These are phyloP conservation scores for Fulvia fulva DNA, from an alignment of 2,329 filamentous ascomycete genomes.

Conservation along the genomic window DNA sequence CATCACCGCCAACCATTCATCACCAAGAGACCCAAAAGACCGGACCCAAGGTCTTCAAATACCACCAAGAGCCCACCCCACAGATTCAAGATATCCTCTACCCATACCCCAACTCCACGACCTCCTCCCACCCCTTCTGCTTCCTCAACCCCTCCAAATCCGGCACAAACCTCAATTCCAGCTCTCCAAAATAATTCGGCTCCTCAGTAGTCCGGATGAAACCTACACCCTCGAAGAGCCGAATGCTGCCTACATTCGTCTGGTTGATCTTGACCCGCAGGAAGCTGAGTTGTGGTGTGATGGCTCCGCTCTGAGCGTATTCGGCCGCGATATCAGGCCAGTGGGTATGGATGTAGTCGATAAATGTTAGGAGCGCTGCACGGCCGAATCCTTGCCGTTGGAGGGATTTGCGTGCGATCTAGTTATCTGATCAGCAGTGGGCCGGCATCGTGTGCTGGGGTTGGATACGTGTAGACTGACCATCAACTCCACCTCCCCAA, in stretches of 20 bases:
- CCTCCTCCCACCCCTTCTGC: conserved; percentile 19
- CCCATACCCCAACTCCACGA: conserved; percentile 9
- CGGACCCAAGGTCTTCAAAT: too few relatives aligned
- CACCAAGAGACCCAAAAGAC: too few relatives aligned
- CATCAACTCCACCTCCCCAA: conserved; percentile 85
- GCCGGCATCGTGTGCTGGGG: too few relatives aligned
- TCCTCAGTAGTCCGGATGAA: conserved; percentile 49
- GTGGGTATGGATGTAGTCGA: conserved; percentile 62
- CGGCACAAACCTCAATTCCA: conserved; percentile 51
- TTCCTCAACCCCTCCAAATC: conserved; percentile 12
- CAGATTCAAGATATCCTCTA: neutral
- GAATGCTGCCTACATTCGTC: conserved; percentile 54
- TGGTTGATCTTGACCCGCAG: conserved; percentile 61
- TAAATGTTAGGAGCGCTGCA: conserved; percentile 62
- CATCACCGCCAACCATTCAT: too few relatives aligned
- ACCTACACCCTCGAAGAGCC: conserved; percentile 57
- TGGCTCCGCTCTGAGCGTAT: conserved; percentile 9
- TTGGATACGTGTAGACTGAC: neutral
- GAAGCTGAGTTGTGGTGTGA: conserved; percentile 36
- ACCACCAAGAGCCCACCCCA: too few relatives aligned
- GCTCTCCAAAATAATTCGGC: conserved; percentile 65
- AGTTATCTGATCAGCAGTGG: neutral
- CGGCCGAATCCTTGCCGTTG: conserved; percentile 63
- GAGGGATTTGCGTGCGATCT: conserved; percentile 56
- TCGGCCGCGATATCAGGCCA: conserved; percentile 45